Percentiles rank a stretch among this genome's conserved stretches.
These are phyloP conservation scores for Byssochlamys sp. DNA, from an alignment of 2,329 filamentous ascomycete species.

Conservation along the genomic window DNA sequence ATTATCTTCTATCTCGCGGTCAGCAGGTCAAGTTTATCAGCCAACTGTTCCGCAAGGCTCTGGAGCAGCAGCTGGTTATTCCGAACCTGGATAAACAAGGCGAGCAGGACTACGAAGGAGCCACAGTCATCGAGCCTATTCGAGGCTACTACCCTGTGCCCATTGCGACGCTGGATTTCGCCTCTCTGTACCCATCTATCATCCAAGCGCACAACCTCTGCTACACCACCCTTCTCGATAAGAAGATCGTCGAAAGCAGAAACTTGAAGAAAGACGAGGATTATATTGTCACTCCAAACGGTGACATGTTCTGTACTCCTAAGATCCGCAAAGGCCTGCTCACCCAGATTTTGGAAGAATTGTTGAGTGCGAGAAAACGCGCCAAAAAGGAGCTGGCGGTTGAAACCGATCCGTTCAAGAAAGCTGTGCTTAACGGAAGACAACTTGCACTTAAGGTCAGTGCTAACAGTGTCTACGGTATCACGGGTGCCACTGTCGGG, in stretches of 20 bases:
- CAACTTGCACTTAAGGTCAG: conserved; percentile 93
- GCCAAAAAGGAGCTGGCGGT: conserved; percentile 81
- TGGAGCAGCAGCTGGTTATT: conserved; percentile 87
- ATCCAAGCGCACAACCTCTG: conserved; percentile 98
- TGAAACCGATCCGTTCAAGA: conserved; percentile 93
- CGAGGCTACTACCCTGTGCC: conserved; percentile 91
- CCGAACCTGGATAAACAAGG: conserved; percentile 67
- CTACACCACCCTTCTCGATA: conserved; percentile 86
- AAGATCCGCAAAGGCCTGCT: conserved; percentile 86
- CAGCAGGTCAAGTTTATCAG: conserved; percentile 98
- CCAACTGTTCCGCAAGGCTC: conserved; percentile 87
- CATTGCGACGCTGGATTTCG: conserved; percentile 95
- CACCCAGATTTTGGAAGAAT: conserved; percentile 88
- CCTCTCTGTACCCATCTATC: conserved; percentile 94
- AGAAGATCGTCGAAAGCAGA: conserved; percentile 64
- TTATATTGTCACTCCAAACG: conserved; percentile 91
- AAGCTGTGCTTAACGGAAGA: conserved; percentile 92
- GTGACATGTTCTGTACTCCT: conserved; percentile 79
- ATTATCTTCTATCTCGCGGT: conserved; percentile 78
- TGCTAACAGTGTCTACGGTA: conserved; percentile 93
- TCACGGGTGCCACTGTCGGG: conserved; percentile 90
- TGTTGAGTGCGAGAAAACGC: conserved; percentile 82
- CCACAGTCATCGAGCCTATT: conserved; percentile 91
- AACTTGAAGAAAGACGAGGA: conserved; percentile 77
- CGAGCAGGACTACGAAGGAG: conserved; percentile 92